A percentile compares a stretch with the other conserved stretches of the same genome.
Evolutionary conservation across 176 grass and related monocot genomes (phyloP).

Genomic region (Pharus latifolius): DNA sequence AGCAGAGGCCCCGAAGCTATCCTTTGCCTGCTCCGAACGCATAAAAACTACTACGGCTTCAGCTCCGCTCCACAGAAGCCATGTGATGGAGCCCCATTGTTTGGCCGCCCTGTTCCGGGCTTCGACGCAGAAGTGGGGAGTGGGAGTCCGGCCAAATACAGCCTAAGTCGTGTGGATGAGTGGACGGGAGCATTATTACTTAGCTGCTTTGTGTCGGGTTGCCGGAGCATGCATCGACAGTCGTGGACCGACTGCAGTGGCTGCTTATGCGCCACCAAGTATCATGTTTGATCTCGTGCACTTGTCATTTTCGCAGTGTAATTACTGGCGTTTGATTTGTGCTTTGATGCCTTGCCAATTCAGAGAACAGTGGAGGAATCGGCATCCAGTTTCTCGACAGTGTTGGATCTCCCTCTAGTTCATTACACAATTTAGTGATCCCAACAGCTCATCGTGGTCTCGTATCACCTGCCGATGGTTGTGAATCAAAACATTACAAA

Average conservation of each 20-base stretch:
- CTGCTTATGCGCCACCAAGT: slow-evolving; percentile 18
- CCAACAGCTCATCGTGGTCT: slow-evolving; percentile 34
- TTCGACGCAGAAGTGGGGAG: background rate
- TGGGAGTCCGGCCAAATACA: background rate
- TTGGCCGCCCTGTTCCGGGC: too few relatives aligned
- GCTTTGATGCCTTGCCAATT: background rate
- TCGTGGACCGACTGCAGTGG: slow-evolving; percentile 17
- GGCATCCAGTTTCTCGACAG: background rate
- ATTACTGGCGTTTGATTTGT: too few relatives aligned
- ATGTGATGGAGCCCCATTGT: too few relatives aligned
- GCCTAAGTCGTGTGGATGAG: background rate
- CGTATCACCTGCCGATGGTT: too few relatives aligned
- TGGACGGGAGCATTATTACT: background rate
- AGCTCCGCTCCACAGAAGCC: too few relatives aligned
- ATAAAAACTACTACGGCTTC: too few relatives aligned
- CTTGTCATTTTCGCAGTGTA: slow-evolving; percentile 2
- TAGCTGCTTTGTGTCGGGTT: slow-evolving; percentile 9
- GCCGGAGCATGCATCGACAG: slow-evolving; percentile 16
- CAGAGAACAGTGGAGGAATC: slow-evolving; percentile 15
- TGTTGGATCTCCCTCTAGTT: too few relatives aligned
- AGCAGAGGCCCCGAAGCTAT: too few relatives aligned
- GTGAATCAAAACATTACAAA: too few relatives aligned
- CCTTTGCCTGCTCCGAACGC: too few relatives aligned
- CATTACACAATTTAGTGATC: too few relatives aligned
- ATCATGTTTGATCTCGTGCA: background rate